Percentiles rank a stretch among this genome's conserved stretches.
phyloP scores from a whole-genome alignment of 345 rosid species.

The Citrus medica region DNA sequence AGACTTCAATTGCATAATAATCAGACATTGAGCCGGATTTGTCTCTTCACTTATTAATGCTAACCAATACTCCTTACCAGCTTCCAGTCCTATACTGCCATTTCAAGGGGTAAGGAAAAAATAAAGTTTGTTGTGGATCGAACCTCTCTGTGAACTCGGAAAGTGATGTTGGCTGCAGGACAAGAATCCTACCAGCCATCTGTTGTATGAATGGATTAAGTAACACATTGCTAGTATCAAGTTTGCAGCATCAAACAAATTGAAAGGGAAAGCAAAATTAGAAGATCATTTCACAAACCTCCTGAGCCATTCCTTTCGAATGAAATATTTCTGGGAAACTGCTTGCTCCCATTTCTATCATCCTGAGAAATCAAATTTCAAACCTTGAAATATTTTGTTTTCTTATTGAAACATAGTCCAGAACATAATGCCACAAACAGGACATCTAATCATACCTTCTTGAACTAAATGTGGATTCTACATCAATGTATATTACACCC shows the following conservation, averaged over 20 bases:
- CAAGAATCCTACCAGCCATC: slow-evolving; percentile 92
- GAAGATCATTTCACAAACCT: slow-evolving; percentile 37
- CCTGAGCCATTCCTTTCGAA: slow-evolving; percentile 68
- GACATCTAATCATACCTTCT: slow-evolving; percentile 45
- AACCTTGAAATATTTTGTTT: neutral
- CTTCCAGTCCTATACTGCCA: neutral
- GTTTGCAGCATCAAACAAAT: neutral
- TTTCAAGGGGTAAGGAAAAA: neutral
- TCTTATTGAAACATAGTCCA: neutral
- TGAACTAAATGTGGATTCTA: slow-evolving; percentile 80
- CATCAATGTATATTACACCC: slow-evolving; percentile 68
- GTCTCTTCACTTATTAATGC: neutral
- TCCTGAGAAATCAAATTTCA: slow-evolving; percentile 37
- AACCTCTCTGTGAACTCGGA: slow-evolving; percentile 76
- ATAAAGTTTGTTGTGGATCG: slow-evolving; percentile 8
- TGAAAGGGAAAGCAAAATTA: neutral
- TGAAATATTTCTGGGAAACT: slow-evolving; percentile 81
- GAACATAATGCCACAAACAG: neutral
- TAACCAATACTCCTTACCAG: neutral
- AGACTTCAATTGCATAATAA: neutral
- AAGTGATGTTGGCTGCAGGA: slow-evolving; percentile 66
- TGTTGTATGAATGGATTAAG: slow-evolving; percentile 20
- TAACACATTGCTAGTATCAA: neutral
- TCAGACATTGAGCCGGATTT: neutral
- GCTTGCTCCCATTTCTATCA: slow-evolving; percentile 74